Evolutionary conservation across 371 early-diverging fungal genomes (phyloP), one percentile per base, ranked within the genome.

Genomic region (Choanephora cucurbitarum): DNA sequence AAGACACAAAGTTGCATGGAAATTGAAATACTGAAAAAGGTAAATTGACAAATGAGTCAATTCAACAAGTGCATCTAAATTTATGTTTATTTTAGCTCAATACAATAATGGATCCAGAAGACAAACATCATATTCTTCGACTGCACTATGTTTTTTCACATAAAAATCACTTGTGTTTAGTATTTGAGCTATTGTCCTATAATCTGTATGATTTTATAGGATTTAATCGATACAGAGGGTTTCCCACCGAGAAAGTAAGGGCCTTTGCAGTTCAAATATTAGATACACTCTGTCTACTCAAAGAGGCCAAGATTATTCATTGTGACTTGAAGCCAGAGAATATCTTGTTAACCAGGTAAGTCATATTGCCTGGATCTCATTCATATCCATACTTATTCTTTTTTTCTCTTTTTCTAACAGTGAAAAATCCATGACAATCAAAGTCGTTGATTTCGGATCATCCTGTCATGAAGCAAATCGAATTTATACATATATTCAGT

Each of bases 241-340:
- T 98, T 49, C 84, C 90, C 44, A 85, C 89, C 39, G 90, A 85
- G 48, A 81, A 92, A 5, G 90, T 96, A 5, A 83, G 92, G 23
- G 85, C 91, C 13, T 88, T 98, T 60, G 81, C 92, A 3, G 73
- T 81, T 22, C 98, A 99, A 66, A 51, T 99, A 19, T 77, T 99
- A 57, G 95, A 96, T 62, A 89, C 95, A 5, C 73, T 99, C 56
- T 73, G 76, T 22, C 75, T 96, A 9, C 67, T 99, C 39, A 88
- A 87, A 62, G 82, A 87, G 55, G 91, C 95, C 1, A 86, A 90
- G 45, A 90, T 99, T 55, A 96, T 97, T 32, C 99, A 99, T 69
- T 95, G 98, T 53, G 99, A 99, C 75, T 79, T 99, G 55, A 99
- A 99, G 70, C 99, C 99, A 1, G 99, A 97, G 67, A 98, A 98